phyloP scores from a whole-genome alignment of 352 stramenopile genomes.

The Peronospora belbahrii region DNA sequence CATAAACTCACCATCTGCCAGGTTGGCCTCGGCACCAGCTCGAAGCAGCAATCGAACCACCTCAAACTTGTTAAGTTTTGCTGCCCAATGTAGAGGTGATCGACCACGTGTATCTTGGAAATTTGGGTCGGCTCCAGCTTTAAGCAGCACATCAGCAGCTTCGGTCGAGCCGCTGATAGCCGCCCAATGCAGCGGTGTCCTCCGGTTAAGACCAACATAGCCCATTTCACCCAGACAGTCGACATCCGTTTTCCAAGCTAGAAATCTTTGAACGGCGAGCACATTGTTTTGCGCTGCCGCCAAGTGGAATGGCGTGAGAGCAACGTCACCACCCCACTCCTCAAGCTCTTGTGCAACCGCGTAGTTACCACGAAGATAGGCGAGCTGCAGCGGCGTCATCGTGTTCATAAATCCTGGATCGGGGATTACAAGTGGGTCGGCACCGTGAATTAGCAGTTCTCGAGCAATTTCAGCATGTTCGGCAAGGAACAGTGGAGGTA shows the following conservation, averaged over 20 bases:
- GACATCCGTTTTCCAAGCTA: slow-evolving; percentile 59
- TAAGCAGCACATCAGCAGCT: slow-evolving; percentile 50
- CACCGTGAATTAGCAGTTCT: slow-evolving; percentile 46
- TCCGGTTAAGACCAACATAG: slow-evolving; percentile 74
- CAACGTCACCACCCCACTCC: slow-evolving; percentile 75
- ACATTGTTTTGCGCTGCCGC: slow-evolving; percentile 67
- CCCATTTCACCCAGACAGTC: slow-evolving; percentile 70
- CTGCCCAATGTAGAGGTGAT: slow-evolving; percentile 69
- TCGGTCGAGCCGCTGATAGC: slow-evolving; percentile 55
- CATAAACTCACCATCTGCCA: slow-evolving; percentile 56
- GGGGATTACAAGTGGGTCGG: slow-evolving; percentile 74
- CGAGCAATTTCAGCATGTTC: slow-evolving; percentile 76
- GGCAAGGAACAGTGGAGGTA: slow-evolving; percentile 74
- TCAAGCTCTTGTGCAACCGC: slow-evolving; percentile 69
- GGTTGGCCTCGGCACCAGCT: slow-evolving; percentile 31
- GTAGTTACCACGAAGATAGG: slow-evolving; percentile 75
- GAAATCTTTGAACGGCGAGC: slow-evolving; percentile 38
- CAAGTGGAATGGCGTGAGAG: slow-evolving; percentile 64
- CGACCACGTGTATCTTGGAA: slow-evolving; percentile 56
- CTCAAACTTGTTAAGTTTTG: slow-evolving; percentile 1
- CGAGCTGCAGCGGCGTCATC: slow-evolving; percentile 70
- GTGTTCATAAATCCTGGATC: slow-evolving; percentile 80
- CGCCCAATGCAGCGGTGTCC: slow-evolving; percentile 73
- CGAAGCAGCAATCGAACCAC: too few relatives aligned
- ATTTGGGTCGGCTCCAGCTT: slow-evolving; percentile 50